These are phyloP conservation scores for Pseudopithomyces maydicus DNA, from an alignment of 2,329 filamentous ascomycete genomes.

Conservation along the genomic window DNA sequence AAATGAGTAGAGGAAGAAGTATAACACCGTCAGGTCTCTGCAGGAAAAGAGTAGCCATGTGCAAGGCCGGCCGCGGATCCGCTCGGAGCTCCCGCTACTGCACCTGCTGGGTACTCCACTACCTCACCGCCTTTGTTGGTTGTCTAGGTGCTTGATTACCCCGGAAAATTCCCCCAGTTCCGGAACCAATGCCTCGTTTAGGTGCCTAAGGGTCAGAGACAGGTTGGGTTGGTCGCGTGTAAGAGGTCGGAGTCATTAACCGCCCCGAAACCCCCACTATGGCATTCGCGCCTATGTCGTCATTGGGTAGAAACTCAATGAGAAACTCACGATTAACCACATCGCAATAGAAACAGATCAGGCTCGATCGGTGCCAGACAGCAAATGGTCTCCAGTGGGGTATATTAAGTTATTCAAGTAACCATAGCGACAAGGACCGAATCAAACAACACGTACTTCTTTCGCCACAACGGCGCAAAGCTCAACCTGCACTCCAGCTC, in stretches of 20 bases:
- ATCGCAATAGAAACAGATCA: too few relatives aligned
- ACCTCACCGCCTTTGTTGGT: background rate
- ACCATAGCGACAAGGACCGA: background rate
- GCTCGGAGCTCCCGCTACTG: slow-evolving; percentile 8
- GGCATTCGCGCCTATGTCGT: background rate
- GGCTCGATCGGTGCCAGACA: background rate
- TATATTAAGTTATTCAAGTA: background rate
- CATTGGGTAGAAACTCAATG: background rate
- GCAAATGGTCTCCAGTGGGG: too few relatives aligned
- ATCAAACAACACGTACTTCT: slow-evolving; percentile 50
- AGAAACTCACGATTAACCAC: too few relatives aligned
- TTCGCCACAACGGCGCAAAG: slow-evolving; percentile 70
- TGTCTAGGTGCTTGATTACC: background rate
- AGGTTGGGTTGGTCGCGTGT: slow-evolving; percentile 3
- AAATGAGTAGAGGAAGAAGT: background rate
- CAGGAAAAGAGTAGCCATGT: background rate
- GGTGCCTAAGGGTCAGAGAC: background rate
- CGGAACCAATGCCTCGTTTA: background rate
- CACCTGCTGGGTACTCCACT: slow-evolving; percentile 4
- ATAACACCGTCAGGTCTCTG: too few relatives aligned
- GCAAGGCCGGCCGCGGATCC: slow-evolving; percentile 2
- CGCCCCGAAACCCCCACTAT: slow-evolving; percentile 3
- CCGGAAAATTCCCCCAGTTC: slow-evolving; percentile 1
- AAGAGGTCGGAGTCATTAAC: slow-evolving; percentile 7
- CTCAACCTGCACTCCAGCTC: slow-evolving; percentile 84